These are phyloP conservation scores for Panaeolus papilionaceus DNA, from an alignment of 768 basidiomycete genomes.

Conservation along the genomic window DNA sequence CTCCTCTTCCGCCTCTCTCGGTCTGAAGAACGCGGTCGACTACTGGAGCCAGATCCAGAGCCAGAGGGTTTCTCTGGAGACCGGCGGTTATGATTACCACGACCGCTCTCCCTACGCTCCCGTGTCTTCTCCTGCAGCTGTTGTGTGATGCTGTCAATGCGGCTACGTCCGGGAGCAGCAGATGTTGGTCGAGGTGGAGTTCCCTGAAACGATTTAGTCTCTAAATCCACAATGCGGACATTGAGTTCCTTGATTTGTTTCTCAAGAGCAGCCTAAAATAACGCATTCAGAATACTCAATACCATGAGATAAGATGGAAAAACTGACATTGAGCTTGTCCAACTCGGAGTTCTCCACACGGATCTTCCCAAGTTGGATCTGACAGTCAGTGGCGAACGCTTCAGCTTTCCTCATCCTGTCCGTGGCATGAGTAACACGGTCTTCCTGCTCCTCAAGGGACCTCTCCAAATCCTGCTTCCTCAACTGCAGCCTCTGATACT, in stretches of 20 bases:
- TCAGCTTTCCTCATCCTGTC: constrained; percentile 88
- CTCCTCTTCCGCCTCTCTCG: constrained; percentile 8
- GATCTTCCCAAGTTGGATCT: constrained; percentile 75
- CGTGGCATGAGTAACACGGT: constrained; percentile 71
- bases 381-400: constrained; percentile 73
- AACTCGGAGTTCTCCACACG: constrained; percentile 84
- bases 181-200: not conserved
- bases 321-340: constrained; percentile 74
- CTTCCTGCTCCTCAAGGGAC: constrained; percentile 78
- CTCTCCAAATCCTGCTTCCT: constrained; percentile 85
- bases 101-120: constrained; percentile 4
- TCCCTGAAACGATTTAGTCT: constrained; percentile 61
- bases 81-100: not conserved
- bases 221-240: constrained; percentile 81
- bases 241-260: constrained; percentile 88
- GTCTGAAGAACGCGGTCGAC: not conserved
- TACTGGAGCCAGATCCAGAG: not conserved
- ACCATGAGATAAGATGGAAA: not conserved
- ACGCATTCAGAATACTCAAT: not conserved
- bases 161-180: not conserved
- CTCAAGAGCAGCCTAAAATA: constrained; percentile 73
- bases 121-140: constrained; percentile 6
- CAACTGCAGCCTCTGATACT: constrained; percentile 52
- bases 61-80: constrained; percentile 1
- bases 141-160: constrained; percentile 10